phyloP scores from a whole-genome alignment of 208 protist genomes.

The Acanthamoeba divionensis region DNA sequence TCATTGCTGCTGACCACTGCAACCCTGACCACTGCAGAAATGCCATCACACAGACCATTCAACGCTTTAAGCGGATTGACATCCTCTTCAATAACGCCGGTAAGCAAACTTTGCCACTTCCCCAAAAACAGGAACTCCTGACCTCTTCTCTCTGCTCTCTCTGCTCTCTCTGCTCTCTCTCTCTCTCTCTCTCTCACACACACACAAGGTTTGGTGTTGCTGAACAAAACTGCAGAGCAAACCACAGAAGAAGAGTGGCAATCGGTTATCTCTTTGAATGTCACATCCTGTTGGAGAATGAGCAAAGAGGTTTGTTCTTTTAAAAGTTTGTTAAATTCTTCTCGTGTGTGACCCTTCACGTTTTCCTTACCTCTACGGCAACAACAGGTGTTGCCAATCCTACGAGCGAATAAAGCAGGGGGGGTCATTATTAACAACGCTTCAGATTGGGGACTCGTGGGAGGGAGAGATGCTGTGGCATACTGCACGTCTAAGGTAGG shows the following conservation, averaged over 20 bases:
- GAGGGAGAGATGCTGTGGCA: constrained; percentile 24
- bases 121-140: no score
- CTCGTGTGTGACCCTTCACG: no score
- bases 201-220: constrained; percentile 14
- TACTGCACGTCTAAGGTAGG: constrained; percentile 60
- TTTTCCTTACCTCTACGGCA: no score
- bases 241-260: constrained; percentile 54
- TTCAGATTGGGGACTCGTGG: constrained; percentile 39
- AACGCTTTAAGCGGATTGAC: constrained; percentile 36
- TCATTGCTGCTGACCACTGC: constrained; percentile 46
- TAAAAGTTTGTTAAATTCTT: no score
- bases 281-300: constrained; percentile 40
- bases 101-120: no score
- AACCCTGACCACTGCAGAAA: constrained; percentile 14
- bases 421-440: constrained; percentile 45
- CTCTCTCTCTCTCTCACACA: no score
- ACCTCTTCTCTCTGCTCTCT: no score
- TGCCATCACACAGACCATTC: not conserved
- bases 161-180: no score
- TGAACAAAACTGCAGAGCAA: constrained; percentile 46
- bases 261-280: constrained; percentile 40
- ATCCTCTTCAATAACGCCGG: constrained; percentile 56
- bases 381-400: not conserved
- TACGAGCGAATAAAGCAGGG: not conserved
- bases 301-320: no score